Base-by-base conservation (phyloP, 176 grass and related monocot genomes). In the Lolium rigidum region DNA sequence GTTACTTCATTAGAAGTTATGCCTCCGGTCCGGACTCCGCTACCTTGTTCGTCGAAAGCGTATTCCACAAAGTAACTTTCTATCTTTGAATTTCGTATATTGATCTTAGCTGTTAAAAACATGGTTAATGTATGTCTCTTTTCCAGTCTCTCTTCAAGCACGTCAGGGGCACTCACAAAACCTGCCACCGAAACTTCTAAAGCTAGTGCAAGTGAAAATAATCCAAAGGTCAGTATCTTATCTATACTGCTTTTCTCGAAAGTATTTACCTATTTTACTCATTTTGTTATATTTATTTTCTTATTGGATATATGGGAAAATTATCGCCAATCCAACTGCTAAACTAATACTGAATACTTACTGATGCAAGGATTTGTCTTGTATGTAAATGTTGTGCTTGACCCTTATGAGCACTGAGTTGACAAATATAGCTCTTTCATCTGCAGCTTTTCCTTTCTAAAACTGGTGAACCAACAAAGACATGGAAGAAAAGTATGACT, bases 401-500 rank as follows among this genome's bases (percentile, higher is more conserved):
- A 82, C 22, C 2, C 16, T 84, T 61, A 44, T 35, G 21, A 51
- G 58, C 46, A 26, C 41, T 57, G 70, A 51, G 20, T 58, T 87
- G 41, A 85, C 13, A 21, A 55, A 8, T 16, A 39, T 12, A 11
- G 2, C 20, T 2, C n/a, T 72, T 48, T 35, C 76, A 38, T 79
- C 38, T 70, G 24, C 81, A 93, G 92, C 74, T 50, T 70, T 54
- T 54, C 26, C 41, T 43, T 13, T 48, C 69, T 62, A 82, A 70
- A 76, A 82, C 38, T 49, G 81, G 26, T 2, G 28, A 63, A 13
- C 52, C 66, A 3, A 47, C 70, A n/a, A 85, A 72, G 72, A 13
- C 59, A 64, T 82, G 84, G 86, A 93, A 91, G 81, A 89, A 76
- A 31, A 91, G 94, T 76, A 80, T 88, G 5, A 93, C 74, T 61